Base-by-base conservation (phyloP, 495 filamentous ascomycete genomes). In the Lasiosphaeris hirsuta region DNA sequence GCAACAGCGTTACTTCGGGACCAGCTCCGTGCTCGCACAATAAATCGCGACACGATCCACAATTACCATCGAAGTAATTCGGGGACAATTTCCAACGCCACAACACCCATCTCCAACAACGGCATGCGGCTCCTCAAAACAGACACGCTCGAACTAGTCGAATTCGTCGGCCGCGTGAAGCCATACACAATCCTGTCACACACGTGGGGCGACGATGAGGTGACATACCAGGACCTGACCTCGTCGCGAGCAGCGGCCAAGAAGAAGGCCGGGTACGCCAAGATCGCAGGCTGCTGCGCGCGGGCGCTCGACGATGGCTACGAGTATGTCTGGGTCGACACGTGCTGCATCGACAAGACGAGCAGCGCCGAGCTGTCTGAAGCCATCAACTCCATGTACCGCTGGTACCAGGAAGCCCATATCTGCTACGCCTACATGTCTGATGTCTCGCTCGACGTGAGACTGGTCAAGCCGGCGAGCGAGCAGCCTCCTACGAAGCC, bases 181-280 rank as follows among this genome's bases (percentile, higher is more conserved):
- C 64, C 52, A 1, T 78, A 78, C 35, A 74, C 72, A 13, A 78
- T 77, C 48, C 66, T 80, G 15, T 78, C 75, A 3, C 77, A 80
- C 58, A 73, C 70, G 5, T 80, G 77, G 48, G 73, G 63, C 5
- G 10, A 53, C 8, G 65, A 77, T 3, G 77, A 80, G 50, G 72
- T 77, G 4, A 71, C 66, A 0, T 73, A 73, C 35, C 61, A 75
- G 39, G 71, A 77, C n/a, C 36, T 74, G 2, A 54, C 17, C 43
- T 36, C 38, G 4, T 54, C 18, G 44, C 47, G 18, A 13, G 18
- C 43, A 6, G 51, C 41, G 5, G 40, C 46, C 30, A 54, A 52
- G 51, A 41, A 53, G 14, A 66, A 69, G 46, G 57, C 53, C 6
- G 61, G 59, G 10, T 69, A 60, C 37, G 40, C 36, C 30, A 66